Evolutionary conservation across 352 stramenopile species (phyloP).

Genomic region (Phytophthora sp.): DNA sequence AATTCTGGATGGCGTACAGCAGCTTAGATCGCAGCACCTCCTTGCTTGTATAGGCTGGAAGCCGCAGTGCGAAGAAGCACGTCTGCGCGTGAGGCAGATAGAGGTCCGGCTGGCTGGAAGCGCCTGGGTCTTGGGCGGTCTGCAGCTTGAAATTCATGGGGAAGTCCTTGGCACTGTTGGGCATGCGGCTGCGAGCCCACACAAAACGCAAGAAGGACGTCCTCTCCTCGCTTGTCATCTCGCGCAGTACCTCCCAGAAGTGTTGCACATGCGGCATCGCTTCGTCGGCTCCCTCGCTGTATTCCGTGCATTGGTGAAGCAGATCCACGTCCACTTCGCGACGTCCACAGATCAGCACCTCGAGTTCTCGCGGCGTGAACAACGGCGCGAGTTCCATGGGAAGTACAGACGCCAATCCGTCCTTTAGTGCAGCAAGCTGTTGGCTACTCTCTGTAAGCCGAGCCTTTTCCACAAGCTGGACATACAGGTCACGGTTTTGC

Average conservation of each 20-base stretch:
- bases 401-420: slow-evolving; percentile 94
- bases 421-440: slow-evolving; percentile 76
- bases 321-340: slow-evolving; percentile 97
- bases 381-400: slow-evolving; percentile 96
- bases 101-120: slow-evolving; percentile 77
- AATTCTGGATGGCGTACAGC: slow-evolving; percentile 96
- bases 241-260: slow-evolving; percentile 97
- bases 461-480: slow-evolving; percentile 71
- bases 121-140: slow-evolving; percentile 81
- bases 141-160: slow-evolving; percentile 95
- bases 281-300: slow-evolving; percentile 94
- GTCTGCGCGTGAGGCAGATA: slow-evolving; percentile 98
- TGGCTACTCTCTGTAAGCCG: slow-evolving; percentile 82
- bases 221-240: slow-evolving; percentile 95
- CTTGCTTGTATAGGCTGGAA: slow-evolving; percentile 95
- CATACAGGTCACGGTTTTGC: slow-evolving; percentile 64
- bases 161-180: slow-evolving; percentile 97
- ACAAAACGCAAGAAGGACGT: slow-evolving; percentile 98
- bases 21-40: slow-evolving; percentile 87
- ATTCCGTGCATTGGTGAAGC: slow-evolving; percentile 96
- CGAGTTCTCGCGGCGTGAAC: slow-evolving; percentile 96
- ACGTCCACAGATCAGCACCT: slow-evolving; percentile 96
- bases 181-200: slow-evolving; percentile 96
- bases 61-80: slow-evolving; percentile 98
- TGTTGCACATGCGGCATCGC: slow-evolving; percentile 89